These are phyloP conservation scores for Pisolithus sp. DNA, from an alignment of 768 basidiomycete genomes.

Conservation along the genomic window DNA sequence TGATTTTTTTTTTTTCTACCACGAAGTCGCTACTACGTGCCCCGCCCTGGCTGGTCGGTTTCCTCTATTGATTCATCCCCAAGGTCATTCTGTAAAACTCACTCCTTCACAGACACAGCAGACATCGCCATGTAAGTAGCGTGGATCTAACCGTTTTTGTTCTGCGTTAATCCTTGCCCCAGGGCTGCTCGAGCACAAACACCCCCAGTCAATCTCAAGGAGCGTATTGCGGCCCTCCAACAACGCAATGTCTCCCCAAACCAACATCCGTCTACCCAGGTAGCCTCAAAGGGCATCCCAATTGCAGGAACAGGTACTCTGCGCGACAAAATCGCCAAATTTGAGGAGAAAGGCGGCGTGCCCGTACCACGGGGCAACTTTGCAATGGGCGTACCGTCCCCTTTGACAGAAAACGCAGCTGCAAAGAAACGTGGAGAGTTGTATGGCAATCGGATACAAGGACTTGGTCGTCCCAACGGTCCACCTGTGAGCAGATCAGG, in stretches of 20 bases:
- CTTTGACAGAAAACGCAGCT: constrained; percentile 35
- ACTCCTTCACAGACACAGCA: neutral
- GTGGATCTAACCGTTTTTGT: neutral
- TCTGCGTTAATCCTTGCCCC: constrained; percentile 20
- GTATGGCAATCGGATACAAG: constrained; percentile 65
- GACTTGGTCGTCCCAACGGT: constrained; percentile 20
- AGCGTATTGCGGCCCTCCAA: constrained; percentile 78
- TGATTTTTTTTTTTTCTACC: constrained; percentile 5
- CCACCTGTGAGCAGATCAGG: constrained; percentile 12
- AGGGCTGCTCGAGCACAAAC: constrained; percentile 21
- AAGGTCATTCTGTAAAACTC: constrained; percentile 14
- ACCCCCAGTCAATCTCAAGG: constrained; percentile 55
- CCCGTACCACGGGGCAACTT: constrained; percentile 74
- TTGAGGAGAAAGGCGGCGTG: constrained; percentile 71
- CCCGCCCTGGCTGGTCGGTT: constrained; percentile 15
- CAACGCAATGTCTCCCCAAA: constrained; percentile 37
- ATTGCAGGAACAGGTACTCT: constrained; percentile 28
- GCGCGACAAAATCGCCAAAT: constrained; percentile 72
- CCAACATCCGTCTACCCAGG: constrained; percentile 29
- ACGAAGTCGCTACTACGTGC: constrained; percentile 3
- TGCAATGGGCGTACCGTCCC: constrained; percentile 59
- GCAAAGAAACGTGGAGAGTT: constrained; percentile 55
- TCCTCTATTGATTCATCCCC: constrained; percentile 7
- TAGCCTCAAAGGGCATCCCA: constrained; percentile 24
- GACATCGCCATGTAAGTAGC: constrained; percentile 19